These are phyloP conservation scores for Lotus japonicus DNA, from an alignment of 306 rosid species.

Conservation along the genomic window DNA sequence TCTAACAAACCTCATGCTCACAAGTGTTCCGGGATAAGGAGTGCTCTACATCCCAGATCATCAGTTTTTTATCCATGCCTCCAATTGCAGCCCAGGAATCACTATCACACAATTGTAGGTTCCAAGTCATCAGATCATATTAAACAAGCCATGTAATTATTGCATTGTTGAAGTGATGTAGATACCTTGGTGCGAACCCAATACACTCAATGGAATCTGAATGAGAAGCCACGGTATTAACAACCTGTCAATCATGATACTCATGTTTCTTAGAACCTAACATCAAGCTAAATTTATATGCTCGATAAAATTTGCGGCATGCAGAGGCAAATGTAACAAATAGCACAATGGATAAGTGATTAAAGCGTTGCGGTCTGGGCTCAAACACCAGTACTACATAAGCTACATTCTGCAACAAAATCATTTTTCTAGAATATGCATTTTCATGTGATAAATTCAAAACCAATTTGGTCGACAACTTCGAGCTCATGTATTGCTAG, in stretches of 20 bases:
- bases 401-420: not conserved
- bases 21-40: slow-evolving; percentile 53
- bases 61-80: slow-evolving; percentile 65
- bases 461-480: not conserved
- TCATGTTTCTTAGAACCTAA: slow-evolving; percentile 14
- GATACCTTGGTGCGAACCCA: slow-evolving; percentile 63
- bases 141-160: not conserved
- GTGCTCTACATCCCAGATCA: slow-evolving; percentile 79
- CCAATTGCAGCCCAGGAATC: slow-evolving; percentile 79
- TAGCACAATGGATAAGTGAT: not conserved
- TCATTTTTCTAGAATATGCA: not conserved
- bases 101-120: slow-evolving; percentile 34
- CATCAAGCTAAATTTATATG: not conserved
- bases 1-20: slow-evolving; percentile 70
- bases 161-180: not conserved
- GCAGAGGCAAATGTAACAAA: slow-evolving; percentile 11
- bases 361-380: not conserved
- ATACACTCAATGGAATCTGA: slow-evolving; percentile 76
- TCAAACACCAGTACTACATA: not conserved
- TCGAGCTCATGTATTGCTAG: not conserved
- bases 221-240: slow-evolving; percentile 55
- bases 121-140: not conserved
- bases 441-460: not conserved
- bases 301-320: not conserved
- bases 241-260: slow-evolving; percentile 52